A percentile compares a stretch with the other conserved stretches of the same genome.
Evolutionary conservation across 1,139 yeast species (phyloP).

Genomic region (Sugiyamaella novakii): DNA sequence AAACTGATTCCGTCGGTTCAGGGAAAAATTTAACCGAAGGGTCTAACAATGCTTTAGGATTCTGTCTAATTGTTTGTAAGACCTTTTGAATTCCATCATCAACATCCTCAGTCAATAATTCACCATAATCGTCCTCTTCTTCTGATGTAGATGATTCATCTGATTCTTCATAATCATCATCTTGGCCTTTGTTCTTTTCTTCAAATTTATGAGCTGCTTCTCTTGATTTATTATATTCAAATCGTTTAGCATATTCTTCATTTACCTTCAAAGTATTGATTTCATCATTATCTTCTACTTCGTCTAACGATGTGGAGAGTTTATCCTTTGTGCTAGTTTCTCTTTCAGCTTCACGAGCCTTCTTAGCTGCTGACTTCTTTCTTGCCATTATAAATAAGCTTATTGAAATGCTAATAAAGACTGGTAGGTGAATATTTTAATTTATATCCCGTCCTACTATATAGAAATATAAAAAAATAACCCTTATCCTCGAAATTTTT

Average conservation of each 20-base stretch:
- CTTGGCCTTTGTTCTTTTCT: slow-evolving; percentile 36
- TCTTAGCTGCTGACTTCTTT: slow-evolving; percentile 86
- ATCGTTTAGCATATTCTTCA: slow-evolving; percentile 39
- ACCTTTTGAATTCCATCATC: slow-evolving; percentile 79
- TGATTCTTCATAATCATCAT: slow-evolving; percentile 27
- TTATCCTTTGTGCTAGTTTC: slow-evolving; percentile 17
- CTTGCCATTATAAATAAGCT: slow-evolving; percentile 61
- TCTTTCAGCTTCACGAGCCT: slow-evolving; percentile 55
- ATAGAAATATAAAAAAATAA: background rate
- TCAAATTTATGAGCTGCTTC: slow-evolving; percentile 39
- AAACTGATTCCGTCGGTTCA: slow-evolving; percentile 45
- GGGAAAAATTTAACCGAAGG: slow-evolving; percentile 70
- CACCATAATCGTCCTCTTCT: slow-evolving; percentile 93
- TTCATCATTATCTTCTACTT: slow-evolving; percentile 35
- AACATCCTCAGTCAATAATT: slow-evolving; percentile 79
- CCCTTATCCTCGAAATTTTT: slow-evolving; percentile 8
- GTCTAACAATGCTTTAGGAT: slow-evolving; percentile 61
- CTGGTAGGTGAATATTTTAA: background rate
- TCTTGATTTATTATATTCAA: slow-evolving; percentile 39
- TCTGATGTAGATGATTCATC: slow-evolving; percentile 51
- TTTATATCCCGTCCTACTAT: background rate
- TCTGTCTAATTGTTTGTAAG: slow-evolving; percentile 65
- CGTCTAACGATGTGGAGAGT: slow-evolving; percentile 13
- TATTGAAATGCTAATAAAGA: background rate
- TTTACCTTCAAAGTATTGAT: slow-evolving; percentile 31